A percentile compares a stretch with the other conserved stretches of the same genome.
Conservation (phyloP, 148 eudicot species). For the Nepenthes mirabilis region DNA sequence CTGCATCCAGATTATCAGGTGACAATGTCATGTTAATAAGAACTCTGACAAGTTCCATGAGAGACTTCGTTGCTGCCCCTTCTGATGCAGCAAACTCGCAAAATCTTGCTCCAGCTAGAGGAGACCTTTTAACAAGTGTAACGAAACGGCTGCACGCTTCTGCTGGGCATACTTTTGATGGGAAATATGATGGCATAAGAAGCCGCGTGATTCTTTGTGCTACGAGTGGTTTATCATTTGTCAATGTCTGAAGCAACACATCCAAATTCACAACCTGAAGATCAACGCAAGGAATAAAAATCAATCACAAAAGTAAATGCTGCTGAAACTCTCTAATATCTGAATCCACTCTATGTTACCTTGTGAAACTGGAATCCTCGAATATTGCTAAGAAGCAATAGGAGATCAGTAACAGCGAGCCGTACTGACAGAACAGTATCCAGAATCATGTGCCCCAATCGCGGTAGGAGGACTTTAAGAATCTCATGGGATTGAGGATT, state of each 20-base stretch:
- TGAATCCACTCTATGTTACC: constrained; percentile 24
- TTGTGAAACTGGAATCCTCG: constrained; percentile 77
- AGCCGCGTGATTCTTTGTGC: constrained; percentile 72
- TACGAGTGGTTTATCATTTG: constrained; percentile 69
- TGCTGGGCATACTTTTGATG: constrained; percentile 39
- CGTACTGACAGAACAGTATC: constrained; percentile 59
- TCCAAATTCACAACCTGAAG: constrained; percentile 62
- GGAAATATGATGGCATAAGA: constrained; percentile 88
- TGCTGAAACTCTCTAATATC: neutral
- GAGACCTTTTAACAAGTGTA: constrained; percentile 75
- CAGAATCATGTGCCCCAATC: constrained; percentile 50
- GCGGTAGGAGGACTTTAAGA: constrained; percentile 82
- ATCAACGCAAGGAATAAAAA: constrained; percentile 3
- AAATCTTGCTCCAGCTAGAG: constrained; percentile 83
- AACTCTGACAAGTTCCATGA: constrained; percentile 45
- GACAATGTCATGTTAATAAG: constrained; percentile 33
- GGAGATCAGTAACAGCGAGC: constrained; percentile 60
- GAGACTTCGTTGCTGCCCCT: constrained; percentile 68
- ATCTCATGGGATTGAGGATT: constrained; percentile 93
- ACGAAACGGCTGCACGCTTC: constrained; percentile 85
- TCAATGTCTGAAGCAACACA: constrained; percentile 43
- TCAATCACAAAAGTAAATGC: neutral
- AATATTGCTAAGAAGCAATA: constrained; percentile 51
- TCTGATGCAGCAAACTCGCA: constrained; percentile 70
- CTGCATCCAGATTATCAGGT: constrained; percentile 17